Base-by-base conservation (phyloP, 495 filamentous ascomycete species). In the Penicillium paxilli region DNA sequence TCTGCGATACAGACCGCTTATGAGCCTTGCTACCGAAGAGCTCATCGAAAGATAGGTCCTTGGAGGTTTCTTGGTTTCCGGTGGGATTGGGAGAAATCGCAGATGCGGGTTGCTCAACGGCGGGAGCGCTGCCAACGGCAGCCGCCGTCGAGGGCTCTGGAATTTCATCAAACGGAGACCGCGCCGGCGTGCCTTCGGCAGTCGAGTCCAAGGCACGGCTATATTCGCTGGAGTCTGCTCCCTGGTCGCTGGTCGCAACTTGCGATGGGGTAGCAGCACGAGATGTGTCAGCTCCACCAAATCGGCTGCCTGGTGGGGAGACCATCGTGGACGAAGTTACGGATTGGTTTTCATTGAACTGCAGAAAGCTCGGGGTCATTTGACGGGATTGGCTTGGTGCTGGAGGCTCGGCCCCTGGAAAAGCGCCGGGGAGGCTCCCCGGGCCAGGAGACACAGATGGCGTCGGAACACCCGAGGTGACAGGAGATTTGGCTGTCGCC, bases 311-410 rank as follows among this genome's bases (percentile, higher is more conserved):
- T 22, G 92, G 86, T n/a, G 91, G 87, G 14, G 88, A 87, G 23
- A 88, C 88, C 72, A 87, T 86, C 2, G 90, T 89, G 2, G 91
- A 93, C 17, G 88, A 90, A 49, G 81, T 84, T 41, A 87, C 68
- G 1, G 89, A 90, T 46, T 91, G 88, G 32, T 80, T 73, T 22
- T 75, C 74, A 49, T 71, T 77, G 51, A 94, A 84, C 0, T 88
- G 85, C 16, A 90, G 71, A 59, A 87, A 88, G 62, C 78, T 82
- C 14, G 90, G 86, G 26, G 80, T 89, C 49, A 90, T 78, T 65
- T 94, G 90, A 32, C 85, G 75, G 14, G 87, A 86, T 60, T 88
- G 81, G 9, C 83, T 76, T 28, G 84, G 81, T 10, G 84, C 65
- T n/a, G 83, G 81, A 16, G 83, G 78, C 26, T 87, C 83, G 64